Evolutionary conservation across 352 stramenopile genomes (phyloP).

Genomic region (Pythium aquatile): DNA sequence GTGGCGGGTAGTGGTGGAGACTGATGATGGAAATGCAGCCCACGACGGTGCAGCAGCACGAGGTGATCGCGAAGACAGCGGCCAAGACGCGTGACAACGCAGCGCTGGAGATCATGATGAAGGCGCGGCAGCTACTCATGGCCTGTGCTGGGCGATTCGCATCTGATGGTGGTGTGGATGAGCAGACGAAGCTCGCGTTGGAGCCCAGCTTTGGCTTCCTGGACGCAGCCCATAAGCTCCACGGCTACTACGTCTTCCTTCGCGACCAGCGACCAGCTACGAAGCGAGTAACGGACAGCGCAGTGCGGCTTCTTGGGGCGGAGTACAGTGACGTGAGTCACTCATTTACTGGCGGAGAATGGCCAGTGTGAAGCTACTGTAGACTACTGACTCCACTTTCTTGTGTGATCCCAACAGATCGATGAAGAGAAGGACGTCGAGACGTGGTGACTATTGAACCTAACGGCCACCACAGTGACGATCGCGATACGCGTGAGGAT

Average conservation of each 20-base stretch:
- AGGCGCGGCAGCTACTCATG: neutral
- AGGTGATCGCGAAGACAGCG: slow-evolving; percentile 11
- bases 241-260: slow-evolving; percentile 15
- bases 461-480: neutral
- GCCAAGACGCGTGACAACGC: slow-evolving; percentile 13
- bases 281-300: too few relatives aligned
- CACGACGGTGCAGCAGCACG: slow-evolving; percentile 7
- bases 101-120: slow-evolving; percentile 22
- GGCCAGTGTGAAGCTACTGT: too few relatives aligned
- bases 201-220: slow-evolving; percentile 17
- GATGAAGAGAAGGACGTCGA: neutral
- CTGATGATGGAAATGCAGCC: slow-evolving; percentile 5
- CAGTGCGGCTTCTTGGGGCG: slow-evolving; percentile 8
- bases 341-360: neutral
- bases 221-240: neutral
- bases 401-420: neutral
- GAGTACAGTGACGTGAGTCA: slow-evolving; percentile 10
- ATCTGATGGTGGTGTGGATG: neutral
- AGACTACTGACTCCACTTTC: neutral
- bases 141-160: neutral
- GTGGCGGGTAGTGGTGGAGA: neutral
- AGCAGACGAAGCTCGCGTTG: slow-evolving; percentile 3
- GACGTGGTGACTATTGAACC: neutral
- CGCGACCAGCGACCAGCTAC: neutral
- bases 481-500: neutral